phyloP scores from a whole-genome alignment of 345 rosid species.

The Rhodamnia argentea region DNA sequence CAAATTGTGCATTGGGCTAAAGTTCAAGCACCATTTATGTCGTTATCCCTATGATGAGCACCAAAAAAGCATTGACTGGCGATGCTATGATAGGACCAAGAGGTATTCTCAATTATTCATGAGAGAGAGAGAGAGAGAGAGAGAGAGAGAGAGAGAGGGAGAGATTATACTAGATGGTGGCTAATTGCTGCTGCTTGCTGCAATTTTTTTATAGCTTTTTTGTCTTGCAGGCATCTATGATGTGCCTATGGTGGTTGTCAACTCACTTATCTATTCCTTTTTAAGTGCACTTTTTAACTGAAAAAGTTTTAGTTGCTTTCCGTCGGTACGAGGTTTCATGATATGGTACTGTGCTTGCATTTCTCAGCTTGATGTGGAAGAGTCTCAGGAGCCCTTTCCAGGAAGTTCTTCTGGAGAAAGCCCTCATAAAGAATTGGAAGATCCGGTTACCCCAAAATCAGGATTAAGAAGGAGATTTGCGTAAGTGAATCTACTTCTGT shows the following conservation, averaged over 20 bases:
- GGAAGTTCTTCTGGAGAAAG: slow-evolving; percentile 26
- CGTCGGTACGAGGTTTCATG: neutral
- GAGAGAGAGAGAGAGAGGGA: too few relatives aligned
- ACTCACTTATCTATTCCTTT: neutral
- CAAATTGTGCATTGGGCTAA: too few relatives aligned
- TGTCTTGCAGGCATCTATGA: neutral
- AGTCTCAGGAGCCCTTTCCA: slow-evolving; percentile 19
- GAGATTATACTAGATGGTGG: neutral
- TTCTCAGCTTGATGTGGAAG: slow-evolving; percentile 32
- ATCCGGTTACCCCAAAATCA: slow-evolving; percentile 36
- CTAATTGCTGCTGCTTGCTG: neutral
- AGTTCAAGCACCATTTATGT: too few relatives aligned
- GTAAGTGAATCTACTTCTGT: slow-evolving; percentile 20
- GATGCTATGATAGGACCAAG: too few relatives aligned
- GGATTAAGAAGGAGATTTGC: slow-evolving; percentile 73
- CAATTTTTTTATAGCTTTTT: neutral
- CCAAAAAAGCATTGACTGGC: too few relatives aligned
- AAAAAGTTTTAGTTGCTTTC: neutral
- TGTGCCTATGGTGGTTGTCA: neutral
- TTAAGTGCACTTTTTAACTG: neutral
- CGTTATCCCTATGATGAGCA: too few relatives aligned
- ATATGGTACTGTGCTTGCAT: neutral
- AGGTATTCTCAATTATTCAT: too few relatives aligned
- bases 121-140: too few relatives aligned
- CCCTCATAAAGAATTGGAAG: slow-evolving; percentile 32